Percentiles rank a stretch among this genome's conserved stretches.
Evolutionary conservation across 352 stramenopile genomes (phyloP).

Genomic region (Phytophthora crassamura): DNA sequence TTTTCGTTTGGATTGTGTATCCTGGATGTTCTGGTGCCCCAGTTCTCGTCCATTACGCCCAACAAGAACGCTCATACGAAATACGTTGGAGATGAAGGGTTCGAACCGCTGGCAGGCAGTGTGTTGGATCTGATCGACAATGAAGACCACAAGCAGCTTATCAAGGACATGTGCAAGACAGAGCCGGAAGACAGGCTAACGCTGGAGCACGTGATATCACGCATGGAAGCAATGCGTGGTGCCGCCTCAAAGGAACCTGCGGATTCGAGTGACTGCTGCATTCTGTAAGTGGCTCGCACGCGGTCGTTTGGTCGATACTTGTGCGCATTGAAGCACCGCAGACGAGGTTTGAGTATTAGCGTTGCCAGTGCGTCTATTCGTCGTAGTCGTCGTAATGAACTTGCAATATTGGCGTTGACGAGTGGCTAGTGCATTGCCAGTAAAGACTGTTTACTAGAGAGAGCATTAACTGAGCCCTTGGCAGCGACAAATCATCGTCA

Average conservation of each 20-base stretch:
- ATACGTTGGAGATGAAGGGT: constrained; percentile 27
- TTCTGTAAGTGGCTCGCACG: constrained; percentile 17
- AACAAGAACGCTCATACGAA: not conserved
- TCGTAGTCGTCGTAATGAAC: not conserved
- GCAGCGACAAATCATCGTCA: too few species aligned
- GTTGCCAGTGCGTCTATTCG: not conserved
- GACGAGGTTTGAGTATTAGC: not conserved
- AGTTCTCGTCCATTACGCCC: constrained; percentile 10
- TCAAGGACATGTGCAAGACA: constrained; percentile 25
- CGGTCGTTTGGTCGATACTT: constrained; percentile 2
- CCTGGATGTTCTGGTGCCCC: constrained; percentile 30
- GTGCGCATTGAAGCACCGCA: constrained; percentile 13
- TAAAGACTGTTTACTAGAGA: too few species aligned
- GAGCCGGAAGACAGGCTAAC: constrained; percentile 18
- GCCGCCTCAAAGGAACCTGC: constrained; percentile 8
- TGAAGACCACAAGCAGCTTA: constrained; percentile 13
- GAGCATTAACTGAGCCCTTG: too few species aligned
- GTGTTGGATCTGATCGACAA: constrained; percentile 5
- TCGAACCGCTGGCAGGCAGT: constrained; percentile 18
- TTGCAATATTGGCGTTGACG: not conserved
- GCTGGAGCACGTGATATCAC: constrained; percentile 13
- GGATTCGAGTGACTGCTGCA: constrained; percentile 29
- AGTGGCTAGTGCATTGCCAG: too few species aligned
- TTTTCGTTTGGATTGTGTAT: constrained; percentile 42
- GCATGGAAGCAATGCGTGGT: constrained; percentile 23